phyloP scores from a whole-genome alignment of 805 yeast genomes.

The Phaffomyces thermotolerans region DNA sequence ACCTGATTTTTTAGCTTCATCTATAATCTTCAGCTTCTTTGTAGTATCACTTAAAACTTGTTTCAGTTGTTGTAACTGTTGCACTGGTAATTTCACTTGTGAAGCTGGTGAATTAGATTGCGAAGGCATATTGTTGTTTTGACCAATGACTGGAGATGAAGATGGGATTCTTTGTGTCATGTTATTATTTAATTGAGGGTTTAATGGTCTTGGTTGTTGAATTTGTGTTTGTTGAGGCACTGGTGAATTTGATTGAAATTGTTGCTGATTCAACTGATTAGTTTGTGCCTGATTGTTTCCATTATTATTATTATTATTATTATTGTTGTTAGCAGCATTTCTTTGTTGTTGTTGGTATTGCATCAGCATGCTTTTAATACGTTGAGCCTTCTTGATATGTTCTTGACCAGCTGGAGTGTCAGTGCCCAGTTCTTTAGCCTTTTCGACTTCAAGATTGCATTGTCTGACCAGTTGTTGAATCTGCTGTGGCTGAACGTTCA shows the following conservation, averaged over 20 bases:
- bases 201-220: slow-evolving; percentile 19
- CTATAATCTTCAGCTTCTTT: slow-evolving; percentile 42
- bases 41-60: slow-evolving; percentile 42
- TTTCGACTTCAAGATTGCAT: slow-evolving; percentile 49
- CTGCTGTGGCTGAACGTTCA: slow-evolving; percentile 18
- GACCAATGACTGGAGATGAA: slow-evolving; percentile 15
- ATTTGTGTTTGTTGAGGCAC: slow-evolving; percentile 30
- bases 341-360: slow-evolving; percentile 45
- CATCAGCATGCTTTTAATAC: slow-evolving; percentile 52
- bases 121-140: slow-evolving; percentile 1
- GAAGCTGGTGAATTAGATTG: slow-evolving; percentile 8
- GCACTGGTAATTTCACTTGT: slow-evolving; percentile 13
- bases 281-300: not conserved
- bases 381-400: slow-evolving; percentile 55
- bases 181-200: slow-evolving; percentile 2
- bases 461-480: slow-evolving; percentile 50
- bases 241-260: slow-evolving; percentile 9
- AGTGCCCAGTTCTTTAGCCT: slow-evolving; percentile 56
- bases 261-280: not conserved
- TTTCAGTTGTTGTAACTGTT: slow-evolving; percentile 38
- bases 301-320: slow-evolving; percentile 7
- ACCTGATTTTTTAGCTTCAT: slow-evolving; percentile 38
- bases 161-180: slow-evolving; percentile 4
- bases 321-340: slow-evolving; percentile 5
- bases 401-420: slow-evolving; percentile 56